Conservation (phyloP, 371 early-diverging fungal species). For the Mortierella polycephala region DNA sequence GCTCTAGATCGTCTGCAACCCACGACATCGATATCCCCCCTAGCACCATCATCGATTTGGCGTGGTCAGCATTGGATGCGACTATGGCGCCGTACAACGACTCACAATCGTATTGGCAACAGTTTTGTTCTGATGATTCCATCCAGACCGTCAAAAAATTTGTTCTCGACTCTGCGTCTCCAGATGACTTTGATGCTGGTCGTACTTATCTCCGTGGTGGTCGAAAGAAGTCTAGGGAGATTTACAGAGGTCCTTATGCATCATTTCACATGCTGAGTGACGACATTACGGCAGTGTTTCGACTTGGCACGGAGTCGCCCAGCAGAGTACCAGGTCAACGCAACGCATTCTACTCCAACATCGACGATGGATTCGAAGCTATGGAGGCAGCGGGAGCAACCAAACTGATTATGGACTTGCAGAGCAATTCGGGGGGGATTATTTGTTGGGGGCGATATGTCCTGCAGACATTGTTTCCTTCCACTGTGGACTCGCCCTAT, state of each 20-base stretch:
- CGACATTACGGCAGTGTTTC: constrained; percentile 40
- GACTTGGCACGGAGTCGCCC: constrained; percentile 45
- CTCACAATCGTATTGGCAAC: constrained; percentile 19
- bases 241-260: constrained; percentile 42
- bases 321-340: constrained; percentile 8
- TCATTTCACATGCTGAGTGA: constrained; percentile 46
- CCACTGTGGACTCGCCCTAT: constrained; percentile 40
- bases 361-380: constrained; percentile 38
- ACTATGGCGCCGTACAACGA: constrained; percentile 30
- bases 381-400: constrained; percentile 34
- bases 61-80: constrained; percentile 46
- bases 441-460: constrained; percentile 56
- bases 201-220: not conserved
- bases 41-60: constrained; percentile 13
- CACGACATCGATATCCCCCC: not conserved
- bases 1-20: not conserved
- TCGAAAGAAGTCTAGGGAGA: constrained; percentile 25
- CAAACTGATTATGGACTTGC: constrained; percentile 46
- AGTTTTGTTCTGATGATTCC: constrained; percentile 32
- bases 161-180: constrained; percentile 37
- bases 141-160: constrained; percentile 41
- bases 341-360: constrained; percentile 35
- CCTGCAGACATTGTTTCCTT: constrained; percentile 50
- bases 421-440: constrained; percentile 54
- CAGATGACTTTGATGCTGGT: constrained; percentile 33